phyloP scores from a whole-genome alignment of 2,329 filamentous ascomycete genomes.

The Aphanoascus verrucosus region DNA sequence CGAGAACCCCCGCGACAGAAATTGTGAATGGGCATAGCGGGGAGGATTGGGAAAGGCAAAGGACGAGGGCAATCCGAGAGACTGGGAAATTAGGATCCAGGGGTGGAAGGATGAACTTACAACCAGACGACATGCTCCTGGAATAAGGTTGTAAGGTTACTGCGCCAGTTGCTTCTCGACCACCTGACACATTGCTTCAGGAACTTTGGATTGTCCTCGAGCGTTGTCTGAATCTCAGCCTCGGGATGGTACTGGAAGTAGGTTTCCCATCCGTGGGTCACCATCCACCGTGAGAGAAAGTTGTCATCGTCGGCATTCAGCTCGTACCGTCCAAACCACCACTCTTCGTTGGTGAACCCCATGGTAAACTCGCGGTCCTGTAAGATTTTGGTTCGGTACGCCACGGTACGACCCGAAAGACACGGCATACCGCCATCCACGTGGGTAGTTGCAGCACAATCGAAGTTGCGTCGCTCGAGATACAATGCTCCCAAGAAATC shows the following conservation, averaged over 20 bases:
- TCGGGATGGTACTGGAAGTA: conserved; percentile 89
- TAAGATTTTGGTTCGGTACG: conserved; percentile 80
- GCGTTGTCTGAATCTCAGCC: conserved; percentile 82
- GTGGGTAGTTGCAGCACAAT: conserved; percentile 90
- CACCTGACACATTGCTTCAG: conserved; percentile 87
- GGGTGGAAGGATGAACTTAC: conserved; percentile 53
- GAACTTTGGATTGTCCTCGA: conserved; percentile 81
- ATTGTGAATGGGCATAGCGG: neutral
- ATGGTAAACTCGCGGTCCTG: conserved; percentile 75
- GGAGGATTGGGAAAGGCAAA: neutral
- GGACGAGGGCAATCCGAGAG: neutral
- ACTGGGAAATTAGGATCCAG: neutral
- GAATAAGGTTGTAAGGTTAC: conserved; percentile 84
- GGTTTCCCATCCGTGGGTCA: conserved; percentile 84
- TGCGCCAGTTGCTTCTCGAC: conserved; percentile 96
- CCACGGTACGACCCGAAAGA: conserved; percentile 87
- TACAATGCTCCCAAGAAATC: conserved; percentile 88
- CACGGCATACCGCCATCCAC: conserved; percentile 94
- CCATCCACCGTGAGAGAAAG: conserved; percentile 93
- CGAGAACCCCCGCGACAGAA: neutral
- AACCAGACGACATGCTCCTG: conserved; percentile 73
- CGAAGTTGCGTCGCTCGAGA: conserved; percentile 88
- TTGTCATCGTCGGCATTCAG: conserved; percentile 97
- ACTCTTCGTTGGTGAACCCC: conserved; percentile 83
- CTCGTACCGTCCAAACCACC: conserved; percentile 66